Base-by-base conservation (phyloP, 768 basidiomycete genomes). In the Leccinum ochraceum region DNA sequence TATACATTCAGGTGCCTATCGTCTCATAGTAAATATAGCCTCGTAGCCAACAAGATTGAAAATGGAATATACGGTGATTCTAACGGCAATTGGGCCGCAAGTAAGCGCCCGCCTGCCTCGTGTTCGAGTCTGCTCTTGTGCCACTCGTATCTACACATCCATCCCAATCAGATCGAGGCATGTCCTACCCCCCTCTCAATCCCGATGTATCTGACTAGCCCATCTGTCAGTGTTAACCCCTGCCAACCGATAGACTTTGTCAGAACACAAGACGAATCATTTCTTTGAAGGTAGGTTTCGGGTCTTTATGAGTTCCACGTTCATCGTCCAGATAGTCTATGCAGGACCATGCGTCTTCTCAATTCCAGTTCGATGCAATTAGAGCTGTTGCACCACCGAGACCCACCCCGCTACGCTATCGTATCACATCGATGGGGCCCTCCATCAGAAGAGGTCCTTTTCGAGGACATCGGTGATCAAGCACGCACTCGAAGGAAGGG, bases 351-450 rank as follows among this genome's bases (percentile, higher is more conserved):
- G 69, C 68, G 62, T 54, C 66, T 71, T 52, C 62, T 71, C 52
- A 64, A 72, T 34, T 53, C 68, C 34, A 28, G 4, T 24, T 63
- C 62, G 14, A 56, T 5, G 42, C 62, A 64, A 30, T 49, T 70
- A 20, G 70, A 70, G 6, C 13, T 66, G n/a, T 49, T 67, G 16
- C 59, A 58, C 11, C 9, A 3, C 9, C 20, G 17, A 20, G 1
- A 36, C 20, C 50, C 46, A 28, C 26, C 56, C 14, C 39, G 7
- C n/a, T 71, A 73, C 16, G 67, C 69, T 32, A 71, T 71, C 22
- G 59, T 71, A 42, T 71, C 70, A n/a, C 71, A 73, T 54, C 60
- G 71, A 57, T 71, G 71, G 71, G 64, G 63, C 3, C 39, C 60
- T 8, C n/a, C n/a, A n/a, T n/a, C 58, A 0, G 67, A 67, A 24